These are phyloP conservation scores for Polymyxa betae DNA, from an alignment of 208 protist genomes.

Conservation along the genomic window DNA sequence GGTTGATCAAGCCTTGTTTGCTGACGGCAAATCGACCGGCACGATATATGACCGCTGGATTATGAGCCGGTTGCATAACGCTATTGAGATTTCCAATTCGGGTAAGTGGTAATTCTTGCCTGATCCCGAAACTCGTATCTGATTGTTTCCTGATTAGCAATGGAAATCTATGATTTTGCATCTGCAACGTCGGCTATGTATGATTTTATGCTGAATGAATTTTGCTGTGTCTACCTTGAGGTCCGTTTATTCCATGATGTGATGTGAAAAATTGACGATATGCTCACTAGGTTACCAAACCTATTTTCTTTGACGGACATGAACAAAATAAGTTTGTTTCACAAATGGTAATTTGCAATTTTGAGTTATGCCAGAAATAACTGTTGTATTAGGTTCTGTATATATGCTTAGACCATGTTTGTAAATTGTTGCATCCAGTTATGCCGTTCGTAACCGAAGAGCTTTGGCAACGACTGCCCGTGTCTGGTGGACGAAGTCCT, in stretches of 20 bases:
- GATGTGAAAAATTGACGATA: background rate
- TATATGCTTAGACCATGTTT: constrained; percentile 37
- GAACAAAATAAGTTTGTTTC: constrained; percentile 23
- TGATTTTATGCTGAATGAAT: constrained; percentile 80
- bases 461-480: constrained; percentile 92
- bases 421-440: constrained; percentile 95
- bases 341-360: background rate
- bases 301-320: constrained; percentile 30
- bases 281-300: constrained; percentile 53
- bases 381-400: background rate
- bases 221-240: constrained; percentile 94
- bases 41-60: constrained; percentile 42
- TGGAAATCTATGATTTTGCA: constrained; percentile 49
- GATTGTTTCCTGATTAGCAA: background rate
- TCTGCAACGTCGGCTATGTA: constrained; percentile 2
- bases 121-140: background rate
- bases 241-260: background rate
- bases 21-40: background rate
- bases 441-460: constrained; percentile 99
- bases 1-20: background rate
- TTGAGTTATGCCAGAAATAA: background rate
- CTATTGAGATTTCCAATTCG: background rate
- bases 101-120: background rate
- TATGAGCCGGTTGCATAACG: constrained; percentile 40
- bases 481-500: background rate